Evolutionary conservation across 352 stramenopile genomes (phyloP).

Genomic region (Phytophthora sp.): DNA sequence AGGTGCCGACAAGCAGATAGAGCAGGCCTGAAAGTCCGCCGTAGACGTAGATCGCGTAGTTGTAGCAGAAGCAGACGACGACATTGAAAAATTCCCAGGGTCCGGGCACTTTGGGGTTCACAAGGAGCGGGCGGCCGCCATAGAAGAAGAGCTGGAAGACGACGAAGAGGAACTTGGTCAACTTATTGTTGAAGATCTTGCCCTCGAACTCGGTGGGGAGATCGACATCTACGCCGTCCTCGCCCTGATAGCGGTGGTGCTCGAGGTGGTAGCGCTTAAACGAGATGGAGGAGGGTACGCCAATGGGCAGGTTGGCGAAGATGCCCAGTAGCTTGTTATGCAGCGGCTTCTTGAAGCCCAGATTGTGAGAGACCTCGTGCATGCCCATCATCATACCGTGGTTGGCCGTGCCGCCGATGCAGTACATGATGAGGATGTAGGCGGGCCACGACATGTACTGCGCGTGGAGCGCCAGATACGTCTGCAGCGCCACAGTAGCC

Average conservation of each 20-base stretch:
- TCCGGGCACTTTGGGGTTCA: slow-evolving; percentile 90
- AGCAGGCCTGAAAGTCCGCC: slow-evolving; percentile 85
- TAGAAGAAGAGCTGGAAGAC: slow-evolving; percentile 95
- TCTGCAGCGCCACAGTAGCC: slow-evolving; percentile 81
- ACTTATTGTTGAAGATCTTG: slow-evolving; percentile 87
- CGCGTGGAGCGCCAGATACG: slow-evolving; percentile 75
- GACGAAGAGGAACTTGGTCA: slow-evolving; percentile 93
- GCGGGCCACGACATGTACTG: slow-evolving; percentile 68
- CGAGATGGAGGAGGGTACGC: slow-evolving; percentile 90
- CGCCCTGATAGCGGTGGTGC: slow-evolving; percentile 96
- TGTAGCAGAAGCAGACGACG: slow-evolving; percentile 81
- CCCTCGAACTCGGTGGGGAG: slow-evolving; percentile 93
- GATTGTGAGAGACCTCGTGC: slow-evolving; percentile 97
- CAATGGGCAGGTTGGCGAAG: slow-evolving; percentile 94
- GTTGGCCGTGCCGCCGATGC: slow-evolving; percentile 92
- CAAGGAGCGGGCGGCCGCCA: slow-evolving; percentile 90
- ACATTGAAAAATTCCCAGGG: slow-evolving; percentile 92
- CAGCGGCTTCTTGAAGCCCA: slow-evolving; percentile 92
- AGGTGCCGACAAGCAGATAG: slow-evolving; percentile 93
- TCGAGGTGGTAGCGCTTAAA: slow-evolving; percentile 99
- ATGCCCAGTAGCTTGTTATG: slow-evolving; percentile 93
- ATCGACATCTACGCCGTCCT: slow-evolving; percentile 94
- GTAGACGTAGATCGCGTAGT: slow-evolving; percentile 79
- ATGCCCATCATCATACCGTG: slow-evolving; percentile 96
- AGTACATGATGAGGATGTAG: slow-evolving; percentile 77